phyloP scores from a whole-genome alignment of 2,329 filamentous ascomycete species.

The Neonectria punicea region DNA sequence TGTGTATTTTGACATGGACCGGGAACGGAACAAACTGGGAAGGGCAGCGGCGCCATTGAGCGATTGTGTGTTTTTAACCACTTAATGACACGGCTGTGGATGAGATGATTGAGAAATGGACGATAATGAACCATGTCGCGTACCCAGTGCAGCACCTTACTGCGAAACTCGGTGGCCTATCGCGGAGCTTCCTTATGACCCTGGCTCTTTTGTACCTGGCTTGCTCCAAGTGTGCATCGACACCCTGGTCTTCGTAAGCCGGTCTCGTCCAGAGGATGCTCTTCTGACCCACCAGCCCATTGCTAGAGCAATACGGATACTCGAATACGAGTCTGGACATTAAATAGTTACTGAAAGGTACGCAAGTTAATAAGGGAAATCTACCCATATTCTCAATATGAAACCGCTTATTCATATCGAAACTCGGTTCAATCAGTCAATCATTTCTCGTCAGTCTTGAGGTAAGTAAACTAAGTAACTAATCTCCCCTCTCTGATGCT shows the following conservation, averaged over 20 bases:
- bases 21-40: not conserved
- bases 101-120: not conserved
- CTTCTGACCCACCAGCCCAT: not conserved
- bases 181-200: constrained; percentile 3
- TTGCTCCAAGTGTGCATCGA: not conserved
- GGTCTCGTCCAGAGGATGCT: no score
- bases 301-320: not conserved
- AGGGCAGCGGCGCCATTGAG: constrained; percentile 18
- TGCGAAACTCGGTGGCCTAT: not conserved
- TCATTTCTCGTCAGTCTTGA: no score
- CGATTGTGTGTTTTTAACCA: constrained; percentile 17
- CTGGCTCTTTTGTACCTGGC: not conserved
- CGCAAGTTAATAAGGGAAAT: not conserved
- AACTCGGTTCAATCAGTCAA: no score
- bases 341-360: not conserved
- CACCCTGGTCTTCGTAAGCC: not conserved
- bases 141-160: not conserved
- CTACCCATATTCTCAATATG: not conserved
- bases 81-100: constrained; percentile 5
- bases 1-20: constrained; percentile 4
- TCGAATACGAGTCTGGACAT: not conserved
- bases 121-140: not conserved
- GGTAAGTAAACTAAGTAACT: no score
- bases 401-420: not conserved
- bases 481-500: not conserved